Evolutionary conservation across 495 filamentous ascomycete genomes (phyloP).

Genomic region (Bryoglossum gracile): DNA sequence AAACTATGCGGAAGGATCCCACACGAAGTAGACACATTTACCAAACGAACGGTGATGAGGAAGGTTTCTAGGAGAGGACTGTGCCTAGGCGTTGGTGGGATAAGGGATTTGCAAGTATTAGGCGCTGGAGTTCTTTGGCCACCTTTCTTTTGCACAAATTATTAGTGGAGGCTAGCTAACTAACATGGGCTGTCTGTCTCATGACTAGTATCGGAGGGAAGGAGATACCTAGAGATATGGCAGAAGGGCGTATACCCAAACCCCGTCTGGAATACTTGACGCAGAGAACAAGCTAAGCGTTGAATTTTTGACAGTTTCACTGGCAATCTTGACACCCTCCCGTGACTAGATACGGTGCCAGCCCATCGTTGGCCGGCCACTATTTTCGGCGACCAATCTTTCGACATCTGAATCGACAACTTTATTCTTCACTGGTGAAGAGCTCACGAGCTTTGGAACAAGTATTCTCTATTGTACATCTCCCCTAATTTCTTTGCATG

Average conservation of each 20-base stretch:
- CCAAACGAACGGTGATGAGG: slow-evolving; percentile 63
- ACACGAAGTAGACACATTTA: slow-evolving; percentile 80
- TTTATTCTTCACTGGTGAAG: no score
- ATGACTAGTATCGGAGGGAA: slow-evolving; percentile 7
- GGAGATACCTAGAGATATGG: no score
- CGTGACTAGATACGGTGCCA: no score
- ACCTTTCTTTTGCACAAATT: slow-evolving; percentile 7
- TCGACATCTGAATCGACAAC: not conserved
- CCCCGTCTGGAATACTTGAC: no score
- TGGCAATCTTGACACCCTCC: no score
- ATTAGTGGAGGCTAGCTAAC: slow-evolving; percentile 24
- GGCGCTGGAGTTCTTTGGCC: slow-evolving; percentile 17
- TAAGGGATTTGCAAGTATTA: slow-evolving; percentile 24
- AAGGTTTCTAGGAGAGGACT: slow-evolving; percentile 10
- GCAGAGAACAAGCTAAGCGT: slow-evolving; percentile 19
- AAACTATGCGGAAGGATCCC: slow-evolving; percentile 88
- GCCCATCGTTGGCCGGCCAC: no score
- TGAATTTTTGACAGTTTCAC: no score
- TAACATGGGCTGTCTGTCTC: slow-evolving; percentile 13
- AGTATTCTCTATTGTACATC: no score
- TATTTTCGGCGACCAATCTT: not conserved
- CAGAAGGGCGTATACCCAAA: no score
- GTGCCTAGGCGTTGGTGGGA: not conserved
- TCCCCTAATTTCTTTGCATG: no score
- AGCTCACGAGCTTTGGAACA: no score